Base-by-base conservation (phyloP, 768 basidiomycete species). In the Russula earlei region DNA sequence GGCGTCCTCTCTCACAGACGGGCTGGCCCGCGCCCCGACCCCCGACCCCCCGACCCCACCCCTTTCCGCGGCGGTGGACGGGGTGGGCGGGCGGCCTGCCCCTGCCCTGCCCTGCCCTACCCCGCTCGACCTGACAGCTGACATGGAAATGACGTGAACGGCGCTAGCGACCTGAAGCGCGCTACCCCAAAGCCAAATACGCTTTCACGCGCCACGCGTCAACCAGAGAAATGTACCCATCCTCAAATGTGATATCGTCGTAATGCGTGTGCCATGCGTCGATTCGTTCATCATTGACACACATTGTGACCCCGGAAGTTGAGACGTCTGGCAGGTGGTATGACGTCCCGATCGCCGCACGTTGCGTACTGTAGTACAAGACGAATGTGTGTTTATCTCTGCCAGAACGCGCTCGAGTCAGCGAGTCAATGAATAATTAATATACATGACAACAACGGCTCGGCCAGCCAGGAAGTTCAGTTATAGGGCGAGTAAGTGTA, bases 401-500 rank as follows among this genome's bases (percentile, higher is more conserved):
- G 42, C 51, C 52, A 49, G 36, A 40, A 58, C 52, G 36, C 47
- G 41, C n/a, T n/a, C n/a, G 31, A 52, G 52, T 25, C 14, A 42
- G n/a, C 31, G 47, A 43, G 44, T 29, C 49, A 40, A 43, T 38
- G 25, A 50, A 56, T 58, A 43, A 58, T 54, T 58, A 58, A 58
- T 58, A 49, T 58, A 58, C 57, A 58, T 49, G 52, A 49, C 57
- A 43, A 58, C 57, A 51, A 49, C 31, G 52, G 40, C 47, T 36
- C 57, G 27, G 36, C 52, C 56, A 36, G 34, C 12, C 29, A 53
- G 40, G 40, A 41, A 49, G 44, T n/a, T n/a, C n/a, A n/a, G n/a
- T 58, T 58, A 58, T 58, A 58, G 44, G 47, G 52, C 20, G 47
- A 58, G 52, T 58, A 58, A 58, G 57, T 40, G 45, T 54, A 54